Evolutionary conservation across 1,284 basidiomycete species (phyloP), one percentile per base, ranked within the genome.

Genomic region (Tilletia indica): DNA sequence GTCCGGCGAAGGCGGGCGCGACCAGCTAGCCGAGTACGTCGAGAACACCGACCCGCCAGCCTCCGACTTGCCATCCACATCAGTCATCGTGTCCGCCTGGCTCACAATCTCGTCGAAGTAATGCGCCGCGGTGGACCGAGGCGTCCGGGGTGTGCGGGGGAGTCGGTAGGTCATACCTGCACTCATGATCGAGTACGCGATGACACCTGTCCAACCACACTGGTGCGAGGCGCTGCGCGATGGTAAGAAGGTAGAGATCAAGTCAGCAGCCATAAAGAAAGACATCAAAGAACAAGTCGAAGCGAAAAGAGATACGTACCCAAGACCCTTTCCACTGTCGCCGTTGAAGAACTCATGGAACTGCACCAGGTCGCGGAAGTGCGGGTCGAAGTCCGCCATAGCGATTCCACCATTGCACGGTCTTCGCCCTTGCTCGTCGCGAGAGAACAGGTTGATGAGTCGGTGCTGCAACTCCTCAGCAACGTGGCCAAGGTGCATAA

Each of bases 301-400:
- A 31, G 11, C 34, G 19, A 12, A 21, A 14, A 2, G 25, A 31
- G 25, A 31, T 31, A 31, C 25, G 25, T 31, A 31, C 9, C 47
- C 61, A 21, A 97, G 87, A 31, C 96, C 96, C 72, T 91, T 89
- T 11, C 95, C 96, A 73, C 88, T 90, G 81, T 98, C 93, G 36
- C 91, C 95, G 84, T 98, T 92, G 90, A 98, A 98, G 87, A 92
- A 97, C 91, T 96, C 95, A 84, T 94, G 92, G 87, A 97, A 97
- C 88, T 91, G 93, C 58, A 97, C 90, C 83, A 97, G 96, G 85
- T 98, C 94, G 64, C 93, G 89, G 89, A 98, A 98, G 86, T 97
- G 89, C n/a, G 94, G 93, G 85, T 98, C 96, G 72, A 89, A 87
- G 85, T 98, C 92, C 76, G 98, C 86, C 85, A 92, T 93, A 36